Evolutionary conservation across 192 early-diverging fungal genomes (phyloP), one percentile per base, ranked within the genome.

Genomic region (Backusella luteola): DNA sequence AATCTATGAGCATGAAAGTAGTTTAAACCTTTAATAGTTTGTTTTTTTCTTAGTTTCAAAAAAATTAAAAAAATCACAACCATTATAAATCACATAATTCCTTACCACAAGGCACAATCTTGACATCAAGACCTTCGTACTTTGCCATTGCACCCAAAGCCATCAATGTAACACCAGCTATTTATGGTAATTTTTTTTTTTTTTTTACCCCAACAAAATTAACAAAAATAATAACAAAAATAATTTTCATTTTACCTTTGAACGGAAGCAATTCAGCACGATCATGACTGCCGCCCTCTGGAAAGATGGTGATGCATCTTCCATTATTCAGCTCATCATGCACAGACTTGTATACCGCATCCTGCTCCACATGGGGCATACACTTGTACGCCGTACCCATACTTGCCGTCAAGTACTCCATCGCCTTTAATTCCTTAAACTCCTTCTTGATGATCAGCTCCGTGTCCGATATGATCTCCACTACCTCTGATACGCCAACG

Each of bases 201-300:
- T 66, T 75, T 67, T 69, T 76, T 53, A 26, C 53, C 53, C 53
- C 53, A 56, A 56, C 53, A 56, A 56, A 23, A 23, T 76, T 76
- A 46, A 11, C 38, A 77, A 34, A 66, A 46, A 52, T 73, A 5
- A 42, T 1, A 59, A 52, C 4, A 78, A 75, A 67, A 46, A 44
- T 0, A 53, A 21, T 41, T 0, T 5, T 32, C 12, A 14, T 17
- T 38, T 53, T 84, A 90, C 89, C 93, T 89, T 98, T 99, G 66
- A 99, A 85, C 34, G 98, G 98, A 69, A 99, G 83, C 89, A 99
- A 93, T 77, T 98, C 93, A 5, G 95, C 89, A 69, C 97, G 94
- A 83, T 99, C 98, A 85, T 99, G 98, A 79, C 93, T 94, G 15
- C 98, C 98, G 53, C 98, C 97, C 74, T 98, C 98, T 6, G 98